Evolutionary conservation across 148 eudicot genomes (phyloP), one percentile per base, ranked within the genome.

Genomic region (Camellia lanceoleosa): DNA sequence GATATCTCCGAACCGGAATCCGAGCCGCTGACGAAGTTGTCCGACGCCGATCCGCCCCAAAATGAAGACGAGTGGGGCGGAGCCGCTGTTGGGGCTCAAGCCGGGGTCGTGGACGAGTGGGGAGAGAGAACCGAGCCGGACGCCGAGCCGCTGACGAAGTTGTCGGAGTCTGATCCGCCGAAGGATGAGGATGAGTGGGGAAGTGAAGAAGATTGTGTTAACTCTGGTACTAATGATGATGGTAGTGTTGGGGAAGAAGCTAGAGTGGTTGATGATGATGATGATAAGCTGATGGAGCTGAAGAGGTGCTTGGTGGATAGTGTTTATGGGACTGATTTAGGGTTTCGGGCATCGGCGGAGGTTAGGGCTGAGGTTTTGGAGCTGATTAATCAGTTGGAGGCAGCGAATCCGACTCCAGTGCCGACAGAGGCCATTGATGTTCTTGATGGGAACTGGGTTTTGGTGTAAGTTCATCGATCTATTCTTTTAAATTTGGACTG

Each of bases 361-460:
- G 88, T 87, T 19, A 85, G 99, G 86, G 98, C 94, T 2, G 99
- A 96, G 91, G 89, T 87, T 4, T 74, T 85, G 46, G 99, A 96
- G 89, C 80, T 96, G 49, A 90, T 94, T 49, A 81, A 61, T 60
- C 97, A 89, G 87, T 80, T 96, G 55, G 98, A 96, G 87, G 97
- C 98, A 11, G 81, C 67, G 18, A 97, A 97, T 82, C 99, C 98
- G 16, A 82, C 80, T 75, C 87, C 89, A 4, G 90, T 87, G 16
- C 94, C 97, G 13, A 89, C 89, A 0, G 94, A 88, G 83, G n/a
- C 80, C 0, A 63, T 87, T 10, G 93, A 84, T 12, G 83, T 92
- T 87, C 94, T 97, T 59, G 95, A 87, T 75, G 99, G 97, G 51
- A 93, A 92, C n/a, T 97, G 99, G 99, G 74, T 97, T 83, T 87